Evolutionary conservation across 108 stramenopile species (phyloP).

Genomic region (Fragilariopsis cylindrus): DNA sequence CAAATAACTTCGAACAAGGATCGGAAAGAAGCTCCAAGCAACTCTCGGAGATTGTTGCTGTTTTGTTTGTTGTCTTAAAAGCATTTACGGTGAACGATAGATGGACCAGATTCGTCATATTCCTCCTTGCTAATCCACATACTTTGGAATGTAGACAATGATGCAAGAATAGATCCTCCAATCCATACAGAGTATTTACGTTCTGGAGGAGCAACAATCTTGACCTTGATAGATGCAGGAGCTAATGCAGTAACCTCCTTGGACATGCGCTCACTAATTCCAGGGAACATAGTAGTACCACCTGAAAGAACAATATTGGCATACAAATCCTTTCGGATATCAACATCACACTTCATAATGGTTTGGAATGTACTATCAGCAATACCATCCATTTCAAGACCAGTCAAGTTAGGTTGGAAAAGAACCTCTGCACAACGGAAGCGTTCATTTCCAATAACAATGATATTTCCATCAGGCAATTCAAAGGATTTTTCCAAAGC

Average conservation of each 20-base stretch:
- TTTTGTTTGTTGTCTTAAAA: constrained; percentile 23
- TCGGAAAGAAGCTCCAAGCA: not conserved
- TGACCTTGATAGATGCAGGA: constrained; percentile 90
- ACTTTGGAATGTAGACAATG: constrained; percentile 94
- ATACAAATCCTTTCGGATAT: constrained; percentile 94
- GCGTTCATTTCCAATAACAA: constrained; percentile 89
- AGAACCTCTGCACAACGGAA: constrained; percentile 96
- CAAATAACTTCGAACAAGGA: not conserved
- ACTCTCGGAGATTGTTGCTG: not conserved
- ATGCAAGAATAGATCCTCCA: constrained; percentile 94
- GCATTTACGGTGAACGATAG: constrained; percentile 96
- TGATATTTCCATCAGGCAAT: constrained; percentile 89
- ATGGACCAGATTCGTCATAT: constrained; percentile 96
- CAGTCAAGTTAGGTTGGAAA: constrained; percentile 93
- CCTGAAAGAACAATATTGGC: constrained; percentile 90
- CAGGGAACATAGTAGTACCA: constrained; percentile 96
- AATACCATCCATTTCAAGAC: constrained; percentile 96
- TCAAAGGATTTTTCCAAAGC: constrained; percentile 90
- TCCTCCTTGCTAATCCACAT: constrained; percentile 98
- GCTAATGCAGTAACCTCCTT: constrained; percentile 94
- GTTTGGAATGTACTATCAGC: constrained; percentile 99
- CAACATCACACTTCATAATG: constrained; percentile 99
- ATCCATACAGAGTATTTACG: constrained; percentile 95
- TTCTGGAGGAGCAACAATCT: constrained; percentile 97
- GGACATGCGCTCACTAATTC: constrained; percentile 97